Evolutionary conservation across 169 alveolate species (phyloP), one percentile per base, ranked within the genome.

Genomic region (Plasmodium coatneyi): DNA sequence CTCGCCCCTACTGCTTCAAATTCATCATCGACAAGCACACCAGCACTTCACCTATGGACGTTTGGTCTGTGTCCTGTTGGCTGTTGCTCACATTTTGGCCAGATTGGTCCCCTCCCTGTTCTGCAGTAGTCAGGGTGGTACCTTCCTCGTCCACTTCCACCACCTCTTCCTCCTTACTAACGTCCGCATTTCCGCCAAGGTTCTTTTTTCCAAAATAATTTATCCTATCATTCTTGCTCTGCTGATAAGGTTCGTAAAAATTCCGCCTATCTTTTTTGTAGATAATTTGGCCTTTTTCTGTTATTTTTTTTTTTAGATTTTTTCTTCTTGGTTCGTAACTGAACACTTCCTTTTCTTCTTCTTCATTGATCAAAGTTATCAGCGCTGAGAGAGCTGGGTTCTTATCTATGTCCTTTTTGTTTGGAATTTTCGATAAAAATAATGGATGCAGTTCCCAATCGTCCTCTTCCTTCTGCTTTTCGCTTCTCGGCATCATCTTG

Each of bases 401-500:
- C 25, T 90, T 90, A 81, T 90, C 92, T 16, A 90, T 90, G 76
- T 90, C 95, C 30, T 90, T 72, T 90, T 90, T 90, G 30, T 43
- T 70, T n/a, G 95, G 95, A 19, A 90, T 90, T 90, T 90, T 90
- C 36, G 95, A 90, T 46, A 90, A 76, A 70, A 90, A 90, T 54
- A 90, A 70, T 46, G 95, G 95, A 81, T 90, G 95, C 14, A 80
- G 43, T 90, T 90, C 95, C 95, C 95, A 90, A 0, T 90, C 95
- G 39, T 90, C 95, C n/a, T 81, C 41, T 41, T 80, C 71, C 5
- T 60, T 80, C 22, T 84, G 54, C 1, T 84, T 32, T 12, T 54
- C 83, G 36, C 39, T 74, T 43, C 39, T 49, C 19, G 76, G 36
- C 79, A 71, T 72, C 90, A 72, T 84, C 49, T 66, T 66, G 41